Base-by-base conservation (phyloP, 2,329 filamentous ascomycete genomes). In the Aspergillus thermomutatus region DNA sequence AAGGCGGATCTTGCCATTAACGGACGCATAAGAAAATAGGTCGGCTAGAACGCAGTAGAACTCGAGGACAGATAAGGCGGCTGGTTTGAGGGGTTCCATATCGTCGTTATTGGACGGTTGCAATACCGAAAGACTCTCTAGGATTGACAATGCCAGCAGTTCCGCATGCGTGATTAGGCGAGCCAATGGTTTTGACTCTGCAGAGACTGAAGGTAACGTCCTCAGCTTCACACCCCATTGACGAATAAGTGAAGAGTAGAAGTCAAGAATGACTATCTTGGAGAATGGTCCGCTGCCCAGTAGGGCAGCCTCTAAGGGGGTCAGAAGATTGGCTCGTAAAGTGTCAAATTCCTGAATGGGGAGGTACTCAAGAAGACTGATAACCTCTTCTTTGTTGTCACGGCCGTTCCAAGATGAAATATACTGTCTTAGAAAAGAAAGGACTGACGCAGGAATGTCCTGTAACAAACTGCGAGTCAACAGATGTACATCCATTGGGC, bases 221-320 rank as follows among this genome's bases (percentile, higher is more conserved):
- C 72, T 67, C 45, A 77, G 66, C 31, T 66, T 66, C 14, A 73
- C 62, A 7, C 74, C 71, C 75, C 80, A 83, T 60, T 85, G 82
- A 10, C 79, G 82, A 48, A 93, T 80, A 5, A 95, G 76, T 10
- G 74, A 72, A 1, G 82, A 86, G 72, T 93, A 94, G 60, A 91
- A 86, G 1, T 72, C 72, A 2, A 94, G 79, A 2, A 95, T 75
- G 2, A 77, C 77, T 0, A 82, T 67, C 63, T 87, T 87, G 0
- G 86, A 84, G 5, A 77, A 66, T 0, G 79, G 49, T 21, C 66
- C 69, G 14, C 71, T 64, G 27, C 69, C 62, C 27, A 77, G 60
- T 14, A 82, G 52, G 3, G 73, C 73, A 25, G 60, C 66, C 62
- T 83, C 80, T 25, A 76, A 56, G 21, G 69, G 69, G 4, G 55